These are phyloP conservation scores for Epichloe sibirici DNA, from an alignment of 2,329 filamentous ascomycete genomes.

Conservation along the genomic window DNA sequence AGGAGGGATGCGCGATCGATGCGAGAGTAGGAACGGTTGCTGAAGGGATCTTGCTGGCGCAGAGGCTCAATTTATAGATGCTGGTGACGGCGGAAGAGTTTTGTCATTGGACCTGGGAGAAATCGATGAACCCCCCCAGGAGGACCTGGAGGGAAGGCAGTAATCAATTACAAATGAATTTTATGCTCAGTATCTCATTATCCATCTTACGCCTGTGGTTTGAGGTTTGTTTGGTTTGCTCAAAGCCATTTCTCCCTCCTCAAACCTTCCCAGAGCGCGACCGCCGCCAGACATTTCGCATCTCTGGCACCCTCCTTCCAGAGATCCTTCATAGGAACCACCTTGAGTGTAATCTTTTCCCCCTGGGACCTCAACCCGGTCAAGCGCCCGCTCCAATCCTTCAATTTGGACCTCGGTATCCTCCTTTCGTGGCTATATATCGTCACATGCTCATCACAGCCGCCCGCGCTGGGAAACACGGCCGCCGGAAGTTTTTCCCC, in stretches of 20 bases:
- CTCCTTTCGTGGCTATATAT: conserved; percentile 44
- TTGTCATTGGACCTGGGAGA: too few species aligned
- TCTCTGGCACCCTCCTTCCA: conserved; percentile 47
- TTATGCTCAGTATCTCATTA: too few species aligned
- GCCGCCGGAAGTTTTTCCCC: conserved; percentile 26
- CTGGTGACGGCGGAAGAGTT: neutral
- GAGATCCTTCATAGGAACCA: conserved; percentile 42
- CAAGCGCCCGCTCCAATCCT: conserved; percentile 43
- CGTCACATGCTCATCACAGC: conserved; percentile 48
- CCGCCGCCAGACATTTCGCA: conserved; percentile 45
- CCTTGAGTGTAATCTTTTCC: conserved; percentile 49
- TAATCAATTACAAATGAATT: too few species aligned
- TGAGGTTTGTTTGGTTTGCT: neutral
- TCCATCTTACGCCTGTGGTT: too few species aligned
- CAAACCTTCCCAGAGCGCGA: conserved; percentile 47
- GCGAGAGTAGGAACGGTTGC: conserved; percentile 66
- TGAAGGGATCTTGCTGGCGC: conserved; percentile 65
- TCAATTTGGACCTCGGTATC: conserved; percentile 35
- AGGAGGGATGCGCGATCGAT: conserved; percentile 65
- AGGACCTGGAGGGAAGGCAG: too few species aligned
- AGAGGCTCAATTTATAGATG: conserved; percentile 33
- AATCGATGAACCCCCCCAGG: too few species aligned
- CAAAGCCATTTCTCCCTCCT: conserved; percentile 32
- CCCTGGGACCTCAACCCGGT: conserved; percentile 46
- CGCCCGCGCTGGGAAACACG: conserved; percentile 46